Base-by-base conservation (phyloP, 1,284 basidiomycete species). In the Tylopilus sp. region DNA sequence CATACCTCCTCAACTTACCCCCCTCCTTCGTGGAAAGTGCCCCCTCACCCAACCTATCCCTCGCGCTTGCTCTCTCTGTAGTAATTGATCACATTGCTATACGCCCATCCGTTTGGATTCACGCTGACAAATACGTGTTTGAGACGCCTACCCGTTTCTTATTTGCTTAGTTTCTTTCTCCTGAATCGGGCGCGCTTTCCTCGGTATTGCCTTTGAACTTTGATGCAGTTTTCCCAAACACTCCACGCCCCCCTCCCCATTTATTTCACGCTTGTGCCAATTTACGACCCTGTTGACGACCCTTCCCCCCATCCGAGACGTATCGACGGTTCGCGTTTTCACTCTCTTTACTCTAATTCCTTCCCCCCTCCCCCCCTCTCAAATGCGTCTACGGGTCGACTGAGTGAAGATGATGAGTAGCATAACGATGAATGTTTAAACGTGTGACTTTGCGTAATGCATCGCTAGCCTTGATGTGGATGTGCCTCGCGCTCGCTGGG, bases 221-320 rank as follows among this genome's bases (percentile, higher is more conserved):
- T 23, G 21, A 23, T 23, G 21, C 21, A 9, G 10, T 28, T 28
- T 28, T 8, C 7, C 2, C n/a, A n/a, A 6, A 1, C 7, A 8
- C 15, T 16, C 16, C 28, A 13, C 38, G 33, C 21, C 10, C 12
- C 30, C 29, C 15, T 16, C 21, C 10, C 39, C 19, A 8, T 28
- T 19, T 16, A 9, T 36, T 36, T 36, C 12, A 36, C 19, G 11
- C n/a, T 23, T 41, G 37, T 47, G 10, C 47, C 49, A 23, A 16
- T 26, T 60, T 44, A 59, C 45, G 60, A 59, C 40, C 43, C 34
- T 29, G 29, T 44, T 60, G 15, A 58, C 33, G 57, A 57, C 35
- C 48, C 38, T 23, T 23, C 21, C 21, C 21, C 21, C 21, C 21
- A 23, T 23, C 28, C 41, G 16, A 41, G 51, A 46, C 44, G 49